Percentiles rank a stretch among this genome's conserved stretches.
Evolutionary conservation across 495 filamentous ascomycete genomes (phyloP).

Genomic region (Penicillium cosmopolitanum): DNA sequence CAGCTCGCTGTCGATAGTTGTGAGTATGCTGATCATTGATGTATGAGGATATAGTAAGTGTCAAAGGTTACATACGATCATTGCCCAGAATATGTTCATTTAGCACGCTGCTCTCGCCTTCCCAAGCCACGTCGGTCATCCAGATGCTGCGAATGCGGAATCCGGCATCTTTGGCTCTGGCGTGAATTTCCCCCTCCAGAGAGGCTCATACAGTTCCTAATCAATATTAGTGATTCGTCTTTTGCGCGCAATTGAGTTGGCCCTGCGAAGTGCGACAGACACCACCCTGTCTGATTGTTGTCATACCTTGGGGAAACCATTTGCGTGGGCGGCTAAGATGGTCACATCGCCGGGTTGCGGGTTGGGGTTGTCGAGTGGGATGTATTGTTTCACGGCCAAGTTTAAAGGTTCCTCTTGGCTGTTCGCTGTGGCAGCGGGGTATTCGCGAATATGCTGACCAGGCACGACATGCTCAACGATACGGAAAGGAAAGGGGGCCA

Average conservation of each 20-base stretch:
- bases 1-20: slow-evolving; percentile 62
- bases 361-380: slow-evolving; percentile 64
- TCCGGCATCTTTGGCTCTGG: slow-evolving; percentile 53
- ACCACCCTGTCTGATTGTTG: slow-evolving; percentile 2
- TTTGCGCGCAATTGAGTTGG: background rate
- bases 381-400: slow-evolving; percentile 83
- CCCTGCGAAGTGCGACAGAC: background rate
- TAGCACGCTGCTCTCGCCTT: slow-evolving; percentile 73
- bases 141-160: slow-evolving; percentile 79
- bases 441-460: slow-evolving; percentile 74
- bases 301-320: slow-evolving; percentile 83
- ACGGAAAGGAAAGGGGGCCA: slow-evolving; percentile 45
- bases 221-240: slow-evolving; percentile 2
- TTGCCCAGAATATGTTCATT: slow-evolving; percentile 77
- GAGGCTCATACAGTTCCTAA: slow-evolving; percentile 84
- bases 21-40: slow-evolving; percentile 8
- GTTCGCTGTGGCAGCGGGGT: slow-evolving; percentile 62
- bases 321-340: slow-evolving; percentile 82
- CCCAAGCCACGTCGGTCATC: slow-evolving; percentile 80
- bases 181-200: slow-evolving; percentile 79
- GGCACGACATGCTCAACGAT: slow-evolving; percentile 65
- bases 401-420: slow-evolving; percentile 65
- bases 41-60: background rate
- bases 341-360: slow-evolving; percentile 76
- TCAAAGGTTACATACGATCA: slow-evolving; percentile 61